phyloP scores from a whole-genome alignment of 768 basidiomycete genomes.

The Lepiota brunneoincarnata region DNA sequence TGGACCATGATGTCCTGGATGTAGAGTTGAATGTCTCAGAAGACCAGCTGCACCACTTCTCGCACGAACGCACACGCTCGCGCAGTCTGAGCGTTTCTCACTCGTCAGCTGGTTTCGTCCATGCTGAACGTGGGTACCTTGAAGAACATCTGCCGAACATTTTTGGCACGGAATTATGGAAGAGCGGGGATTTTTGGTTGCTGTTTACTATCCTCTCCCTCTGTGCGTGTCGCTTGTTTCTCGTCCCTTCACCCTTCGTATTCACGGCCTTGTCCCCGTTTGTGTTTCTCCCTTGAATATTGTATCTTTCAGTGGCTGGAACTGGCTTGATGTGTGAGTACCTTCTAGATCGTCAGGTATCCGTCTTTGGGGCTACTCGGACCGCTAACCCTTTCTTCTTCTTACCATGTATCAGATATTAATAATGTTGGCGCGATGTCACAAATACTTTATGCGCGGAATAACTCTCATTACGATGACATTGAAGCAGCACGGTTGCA shows the following conservation, averaged over 20 bases:
- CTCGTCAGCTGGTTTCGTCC: constrained; percentile 16
- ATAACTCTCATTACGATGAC: constrained; percentile 62
- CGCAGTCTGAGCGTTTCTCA: not conserved
- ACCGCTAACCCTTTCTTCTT: not conserved
- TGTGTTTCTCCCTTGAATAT: constrained; percentile 7
- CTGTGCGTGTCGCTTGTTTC: constrained; percentile 36
- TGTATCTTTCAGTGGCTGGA: constrained; percentile 52
- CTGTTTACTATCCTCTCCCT: constrained; percentile 56
- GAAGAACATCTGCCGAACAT: constrained; percentile 43
- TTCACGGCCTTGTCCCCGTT: not conserved
- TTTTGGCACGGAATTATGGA: constrained; percentile 49
- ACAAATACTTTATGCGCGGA: constrained; percentile 57
- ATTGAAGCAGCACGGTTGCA: constrained; percentile 71
- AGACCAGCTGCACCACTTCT: not conserved
- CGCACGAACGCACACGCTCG: not conserved
- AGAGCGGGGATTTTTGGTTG: constrained; percentile 61
- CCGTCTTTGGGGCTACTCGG: not conserved
- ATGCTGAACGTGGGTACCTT: constrained; percentile 1
- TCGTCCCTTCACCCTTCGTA: not conserved
- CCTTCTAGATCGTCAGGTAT: constrained; percentile 13
- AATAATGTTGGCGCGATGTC: constrained; percentile 86
- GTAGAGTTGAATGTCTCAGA: constrained; percentile 3
- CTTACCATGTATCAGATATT: constrained; percentile 51
- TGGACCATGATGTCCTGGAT: constrained; percentile 19
- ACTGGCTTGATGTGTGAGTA: constrained; percentile 78